A percentile compares a stretch with the other conserved stretches of the same genome.
Evolutionary conservation across 495 filamentous ascomycete species (phyloP).

Genomic region (Aspergillus ostianus): DNA sequence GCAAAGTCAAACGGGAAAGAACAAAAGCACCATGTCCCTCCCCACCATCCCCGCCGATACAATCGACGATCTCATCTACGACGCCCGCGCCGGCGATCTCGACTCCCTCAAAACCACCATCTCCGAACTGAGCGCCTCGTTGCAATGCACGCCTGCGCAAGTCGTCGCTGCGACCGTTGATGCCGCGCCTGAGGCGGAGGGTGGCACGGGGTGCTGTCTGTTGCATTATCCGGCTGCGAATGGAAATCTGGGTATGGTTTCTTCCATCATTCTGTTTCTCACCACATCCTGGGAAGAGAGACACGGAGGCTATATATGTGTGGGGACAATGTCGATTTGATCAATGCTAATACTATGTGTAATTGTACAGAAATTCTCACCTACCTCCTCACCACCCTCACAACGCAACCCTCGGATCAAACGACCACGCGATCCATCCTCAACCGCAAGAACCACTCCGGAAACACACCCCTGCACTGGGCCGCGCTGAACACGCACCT

Average conservation of each 20-base stretch:
- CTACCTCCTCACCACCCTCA: conserved; percentile 45
- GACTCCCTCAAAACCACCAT: conserved; percentile 64
- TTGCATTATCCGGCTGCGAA: conserved; percentile 91
- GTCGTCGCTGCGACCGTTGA: conserved; percentile 68
- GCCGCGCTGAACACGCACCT: conserved; percentile 86
- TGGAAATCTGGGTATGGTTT: conserved; percentile 79
- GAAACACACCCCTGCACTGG: conserved; percentile 92
- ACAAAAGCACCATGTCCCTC: conserved; percentile 28
- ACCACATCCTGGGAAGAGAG: no score
- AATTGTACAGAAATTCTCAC: conserved; percentile 46
- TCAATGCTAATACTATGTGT: conserved; percentile 14
- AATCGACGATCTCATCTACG: conserved; percentile 85
- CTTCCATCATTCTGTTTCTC: no score
- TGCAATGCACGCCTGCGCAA: conserved; percentile 47
- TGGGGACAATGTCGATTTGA: not conserved
- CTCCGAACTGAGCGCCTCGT: conserved; percentile 53
- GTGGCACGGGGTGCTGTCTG: conserved; percentile 47
- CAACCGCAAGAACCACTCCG: conserved; percentile 69
- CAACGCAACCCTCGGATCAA: conserved; percentile 11
- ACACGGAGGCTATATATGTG: not conserved
- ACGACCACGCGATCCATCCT: conserved; percentile 43
- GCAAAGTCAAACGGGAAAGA: no score
- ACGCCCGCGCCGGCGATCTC: conserved; percentile 71
- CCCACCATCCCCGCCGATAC: conserved; percentile 63
- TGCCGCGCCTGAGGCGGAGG: conserved; percentile 63